Evolutionary conservation across 2,329 filamentous ascomycete species (phyloP).

Genomic region (Aspergillus puulaauensis): DNA sequence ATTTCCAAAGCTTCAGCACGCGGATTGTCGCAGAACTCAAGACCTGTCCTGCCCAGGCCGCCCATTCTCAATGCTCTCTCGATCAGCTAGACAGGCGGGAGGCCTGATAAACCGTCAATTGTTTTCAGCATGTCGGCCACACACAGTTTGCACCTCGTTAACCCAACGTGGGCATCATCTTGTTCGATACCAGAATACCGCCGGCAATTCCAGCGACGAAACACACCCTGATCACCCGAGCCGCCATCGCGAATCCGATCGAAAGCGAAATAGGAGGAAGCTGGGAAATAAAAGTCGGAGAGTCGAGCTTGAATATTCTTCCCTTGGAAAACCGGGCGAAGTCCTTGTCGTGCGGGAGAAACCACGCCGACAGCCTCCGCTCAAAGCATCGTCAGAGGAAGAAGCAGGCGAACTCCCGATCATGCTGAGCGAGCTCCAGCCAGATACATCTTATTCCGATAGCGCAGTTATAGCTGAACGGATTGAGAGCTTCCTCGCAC

Average conservation of each 20-base stretch:
- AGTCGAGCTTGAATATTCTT: slow-evolving; percentile 27
- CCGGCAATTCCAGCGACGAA: slow-evolving; percentile 3
- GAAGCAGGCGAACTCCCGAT: slow-evolving; percentile 19
- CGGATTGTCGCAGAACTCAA: not conserved
- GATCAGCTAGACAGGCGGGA: slow-evolving; percentile 19
- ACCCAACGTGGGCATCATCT: slow-evolving; percentile 15
- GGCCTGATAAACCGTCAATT: slow-evolving; percentile 23
- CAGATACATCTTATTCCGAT: slow-evolving; percentile 15
- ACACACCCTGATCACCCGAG: not conserved
- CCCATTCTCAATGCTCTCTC: slow-evolving; percentile 27
- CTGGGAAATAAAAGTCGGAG: slow-evolving; percentile 1
- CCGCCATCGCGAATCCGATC: not conserved
- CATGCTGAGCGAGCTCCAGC: slow-evolving; percentile 28
- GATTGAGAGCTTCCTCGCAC: slow-evolving; percentile 28
- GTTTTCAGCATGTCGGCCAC: slow-evolving; percentile 11
- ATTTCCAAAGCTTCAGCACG: slow-evolving; percentile 3
- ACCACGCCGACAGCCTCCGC: slow-evolving; percentile 19
- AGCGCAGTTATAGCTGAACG: slow-evolving; percentile 21
- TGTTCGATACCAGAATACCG: slow-evolving; percentile 22
- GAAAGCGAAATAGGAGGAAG: not conserved
- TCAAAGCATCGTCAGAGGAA: slow-evolving; percentile 5
- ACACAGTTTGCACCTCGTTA: not conserved
- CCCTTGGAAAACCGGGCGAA: slow-evolving; percentile 38
- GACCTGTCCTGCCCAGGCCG: not conserved
- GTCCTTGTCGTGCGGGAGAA: slow-evolving; percentile 34